Evolutionary conservation across 1,284 basidiomycete species (phyloP).

Genomic region (Puccinia hordei): DNA sequence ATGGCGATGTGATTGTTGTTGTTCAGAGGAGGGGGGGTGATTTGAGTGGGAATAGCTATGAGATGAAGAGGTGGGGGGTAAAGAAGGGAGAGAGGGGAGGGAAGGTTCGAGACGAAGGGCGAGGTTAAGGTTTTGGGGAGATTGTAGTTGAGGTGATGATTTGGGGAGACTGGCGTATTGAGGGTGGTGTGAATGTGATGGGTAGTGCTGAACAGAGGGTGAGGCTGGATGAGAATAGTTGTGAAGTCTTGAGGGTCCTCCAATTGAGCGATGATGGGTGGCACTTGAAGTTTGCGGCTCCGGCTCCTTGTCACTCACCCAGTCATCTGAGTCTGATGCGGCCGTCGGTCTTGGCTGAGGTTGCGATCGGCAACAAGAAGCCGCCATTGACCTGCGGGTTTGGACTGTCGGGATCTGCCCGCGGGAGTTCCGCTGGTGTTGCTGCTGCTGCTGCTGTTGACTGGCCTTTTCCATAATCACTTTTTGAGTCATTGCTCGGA

Average conservation of each 20-base stretch:
- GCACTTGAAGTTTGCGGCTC: too few relatives aligned
- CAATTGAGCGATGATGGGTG: not conserved
- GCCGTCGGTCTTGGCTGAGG: not conserved
- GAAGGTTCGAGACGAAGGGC: not conserved
- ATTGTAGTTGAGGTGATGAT: not conserved
- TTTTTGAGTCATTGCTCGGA: conserved; percentile 34
- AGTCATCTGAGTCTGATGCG: conserved; percentile 25
- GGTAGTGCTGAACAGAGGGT: not conserved
- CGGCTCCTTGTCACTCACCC: conserved; percentile 45
- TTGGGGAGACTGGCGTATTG: not conserved
- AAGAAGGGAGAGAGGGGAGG: too few relatives aligned
- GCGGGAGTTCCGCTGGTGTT: too few relatives aligned
- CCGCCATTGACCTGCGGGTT: conserved; percentile 47
- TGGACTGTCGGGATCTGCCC: not conserved
- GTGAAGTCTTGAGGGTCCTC: not conserved
- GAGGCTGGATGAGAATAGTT: not conserved
- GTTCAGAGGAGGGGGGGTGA: not conserved
- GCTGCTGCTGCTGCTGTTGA: not conserved
- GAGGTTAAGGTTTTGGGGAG: not conserved
- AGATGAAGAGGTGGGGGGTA: not conserved
- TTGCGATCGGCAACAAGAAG: conserved; percentile 29
- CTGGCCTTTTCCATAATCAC: conserved; percentile 12
- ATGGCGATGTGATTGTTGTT: too few relatives aligned
- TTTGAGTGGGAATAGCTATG: not conserved
- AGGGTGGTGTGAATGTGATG: not conserved